Conservation (phyloP, 2,329 filamentous ascomycete species). For the Sporothrix curviconia region DNA sequence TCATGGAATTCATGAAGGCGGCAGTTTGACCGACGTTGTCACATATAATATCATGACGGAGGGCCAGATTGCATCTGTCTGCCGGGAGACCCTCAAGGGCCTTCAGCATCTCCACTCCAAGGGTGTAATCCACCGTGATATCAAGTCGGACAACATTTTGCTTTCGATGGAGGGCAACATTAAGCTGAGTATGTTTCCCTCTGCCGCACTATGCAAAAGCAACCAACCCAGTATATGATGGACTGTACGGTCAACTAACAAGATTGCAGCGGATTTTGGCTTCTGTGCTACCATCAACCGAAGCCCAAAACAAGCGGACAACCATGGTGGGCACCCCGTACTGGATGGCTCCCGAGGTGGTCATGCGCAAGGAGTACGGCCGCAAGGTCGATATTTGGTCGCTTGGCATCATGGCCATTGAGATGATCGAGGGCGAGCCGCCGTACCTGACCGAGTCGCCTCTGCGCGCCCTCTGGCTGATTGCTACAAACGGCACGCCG, state of each 20-base stretch:
- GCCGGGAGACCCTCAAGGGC: constrained; percentile 84
- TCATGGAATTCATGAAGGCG: constrained; percentile 99
- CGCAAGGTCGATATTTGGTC: constrained; percentile 99
- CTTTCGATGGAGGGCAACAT: constrained; percentile 92
- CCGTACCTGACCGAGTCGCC: constrained; percentile 95
- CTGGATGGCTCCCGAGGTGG: constrained; percentile 99
- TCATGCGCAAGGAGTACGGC: constrained; percentile 94
- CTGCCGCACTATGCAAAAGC: neutral
- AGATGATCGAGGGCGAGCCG: constrained; percentile 98
- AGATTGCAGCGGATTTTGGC: constrained; percentile 75
- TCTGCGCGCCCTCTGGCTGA: constrained; percentile 85
- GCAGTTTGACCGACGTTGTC: constrained; percentile 93
- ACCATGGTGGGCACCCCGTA: constrained; percentile 99
- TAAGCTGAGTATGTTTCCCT: constrained; percentile 72
- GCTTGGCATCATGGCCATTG: constrained; percentile 97
- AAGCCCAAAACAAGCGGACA: constrained; percentile 91
- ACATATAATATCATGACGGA: constrained; percentile 99
- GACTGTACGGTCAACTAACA: neutral
- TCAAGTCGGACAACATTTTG: constrained; percentile 98
- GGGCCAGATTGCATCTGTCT: constrained; percentile 92
- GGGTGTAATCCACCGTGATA: constrained; percentile 95
- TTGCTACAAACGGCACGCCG: constrained; percentile 91
- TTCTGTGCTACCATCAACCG: constrained; percentile 98
- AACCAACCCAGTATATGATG: too few species aligned
- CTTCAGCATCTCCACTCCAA: constrained; percentile 95